phyloP scores from a whole-genome alignment of 169 alveolate genomes.

The Ichthyophthirius multifiliis region DNA sequence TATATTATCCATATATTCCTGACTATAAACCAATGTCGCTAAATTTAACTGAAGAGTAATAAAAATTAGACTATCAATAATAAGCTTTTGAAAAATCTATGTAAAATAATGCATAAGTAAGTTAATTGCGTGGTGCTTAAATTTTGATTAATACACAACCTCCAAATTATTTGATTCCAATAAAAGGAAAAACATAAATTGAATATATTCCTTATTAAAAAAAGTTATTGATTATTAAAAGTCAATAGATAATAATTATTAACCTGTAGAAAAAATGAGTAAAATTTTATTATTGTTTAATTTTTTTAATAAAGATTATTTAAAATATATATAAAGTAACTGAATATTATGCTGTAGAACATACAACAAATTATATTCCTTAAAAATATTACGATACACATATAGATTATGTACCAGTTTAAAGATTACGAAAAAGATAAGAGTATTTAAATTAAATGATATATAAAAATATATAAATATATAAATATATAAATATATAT shows the following conservation, averaged over 20 bases:
- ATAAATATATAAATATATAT: background rate
- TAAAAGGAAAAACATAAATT: no score
- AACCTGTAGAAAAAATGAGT: background rate
- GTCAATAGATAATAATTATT: background rate
- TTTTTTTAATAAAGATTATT: no score
- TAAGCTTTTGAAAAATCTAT: no score
- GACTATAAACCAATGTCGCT: no score
- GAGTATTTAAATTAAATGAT: background rate
- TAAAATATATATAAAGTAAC: background rate
- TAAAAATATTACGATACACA: background rate
- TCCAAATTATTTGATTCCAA: no score
- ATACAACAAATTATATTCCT: background rate
- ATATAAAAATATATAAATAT: background rate
- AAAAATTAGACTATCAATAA: no score
- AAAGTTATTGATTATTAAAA: background rate
- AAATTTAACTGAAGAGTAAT: no score
- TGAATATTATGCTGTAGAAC: conserved; percentile 10
- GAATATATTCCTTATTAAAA: conserved; percentile 5
- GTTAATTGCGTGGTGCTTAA: no score
- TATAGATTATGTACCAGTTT: background rate
- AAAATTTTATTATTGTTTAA: background rate
- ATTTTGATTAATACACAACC: no score
- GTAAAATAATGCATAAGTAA: no score
- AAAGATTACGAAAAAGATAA: background rate
- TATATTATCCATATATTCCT: no score